Evolutionary conservation across 2,329 filamentous ascomycete species (phyloP).

Genomic region (Periconia macrospinosa): DNA sequence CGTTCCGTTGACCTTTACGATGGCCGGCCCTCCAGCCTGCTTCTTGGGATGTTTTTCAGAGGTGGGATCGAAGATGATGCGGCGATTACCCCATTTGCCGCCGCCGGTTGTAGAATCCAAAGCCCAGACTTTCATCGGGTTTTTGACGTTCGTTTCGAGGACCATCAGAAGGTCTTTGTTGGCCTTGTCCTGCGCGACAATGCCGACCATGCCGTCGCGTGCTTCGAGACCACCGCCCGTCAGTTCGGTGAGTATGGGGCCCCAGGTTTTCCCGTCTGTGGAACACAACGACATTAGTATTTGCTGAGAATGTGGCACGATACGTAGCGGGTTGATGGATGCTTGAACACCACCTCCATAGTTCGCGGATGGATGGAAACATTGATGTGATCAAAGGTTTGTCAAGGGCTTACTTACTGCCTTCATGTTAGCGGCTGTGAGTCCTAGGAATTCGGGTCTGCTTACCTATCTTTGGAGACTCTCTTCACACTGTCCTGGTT

Average conservation of each 20-base stretch:
- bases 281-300: too few species aligned
- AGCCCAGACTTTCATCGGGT: background rate
- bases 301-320: too few species aligned
- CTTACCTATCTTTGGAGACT: background rate
- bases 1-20: background rate
- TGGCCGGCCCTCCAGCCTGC: background rate
- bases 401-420: too few species aligned
- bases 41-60: too few species aligned
- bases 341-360: too few species aligned
- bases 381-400: too few species aligned
- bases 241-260: background rate
- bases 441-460: too few species aligned
- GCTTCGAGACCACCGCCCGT: background rate
- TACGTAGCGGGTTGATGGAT: too few species aligned
- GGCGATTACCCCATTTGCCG: background rate
- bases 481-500: constrained; percentile 1
- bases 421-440: too few species aligned
- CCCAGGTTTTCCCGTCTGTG: background rate
- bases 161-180: background rate
- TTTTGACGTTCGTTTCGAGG: background rate
- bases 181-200: background rate
- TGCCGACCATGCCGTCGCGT: background rate
- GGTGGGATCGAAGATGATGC: background rate
- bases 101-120: background rate
- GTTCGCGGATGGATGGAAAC: too few species aligned